phyloP scores from a whole-genome alignment of 139 green algal species.

The Diplosphaera chodatii region DNA sequence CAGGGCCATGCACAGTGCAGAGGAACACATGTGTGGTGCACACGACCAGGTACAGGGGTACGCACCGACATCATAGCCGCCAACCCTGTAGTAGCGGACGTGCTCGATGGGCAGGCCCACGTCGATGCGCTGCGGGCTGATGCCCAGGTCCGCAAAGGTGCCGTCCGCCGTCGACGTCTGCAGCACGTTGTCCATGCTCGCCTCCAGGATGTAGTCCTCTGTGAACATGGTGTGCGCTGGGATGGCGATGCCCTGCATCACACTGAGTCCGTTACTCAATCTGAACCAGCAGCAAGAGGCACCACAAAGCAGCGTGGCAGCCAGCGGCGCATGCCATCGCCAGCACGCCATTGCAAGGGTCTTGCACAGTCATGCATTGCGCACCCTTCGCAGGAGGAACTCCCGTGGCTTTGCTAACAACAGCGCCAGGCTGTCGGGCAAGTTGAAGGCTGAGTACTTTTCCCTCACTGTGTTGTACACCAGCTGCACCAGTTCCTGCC shows the following conservation, averaged over 20 bases:
- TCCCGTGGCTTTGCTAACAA: constrained; percentile 22
- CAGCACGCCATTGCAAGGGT: no score
- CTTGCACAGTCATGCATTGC: no score
- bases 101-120: constrained; percentile 77
- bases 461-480: constrained; percentile 47
- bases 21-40: no score
- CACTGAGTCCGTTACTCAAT: no score
- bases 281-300: no score
- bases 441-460: constrained; percentile 7
- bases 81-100: constrained; percentile 58
- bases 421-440: constrained; percentile 29
- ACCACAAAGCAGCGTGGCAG: no score
- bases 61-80: no score
- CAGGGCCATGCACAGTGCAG: no score
- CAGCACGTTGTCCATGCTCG: constrained; percentile 36
- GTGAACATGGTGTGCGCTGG: constrained; percentile 42
- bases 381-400: constrained; percentile 17
- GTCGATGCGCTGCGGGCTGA: constrained; percentile 53
- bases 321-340: no score
- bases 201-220: constrained; percentile 60
- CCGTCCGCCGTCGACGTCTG: constrained; percentile 9
- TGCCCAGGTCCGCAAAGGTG: constrained; percentile 54
- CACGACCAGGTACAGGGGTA: no score
- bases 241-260: constrained; percentile 21
- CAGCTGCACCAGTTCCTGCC: constrained; percentile 33